Conservation (phyloP, 306 rosid species). For the Styphnolobium japonicum region DNA sequence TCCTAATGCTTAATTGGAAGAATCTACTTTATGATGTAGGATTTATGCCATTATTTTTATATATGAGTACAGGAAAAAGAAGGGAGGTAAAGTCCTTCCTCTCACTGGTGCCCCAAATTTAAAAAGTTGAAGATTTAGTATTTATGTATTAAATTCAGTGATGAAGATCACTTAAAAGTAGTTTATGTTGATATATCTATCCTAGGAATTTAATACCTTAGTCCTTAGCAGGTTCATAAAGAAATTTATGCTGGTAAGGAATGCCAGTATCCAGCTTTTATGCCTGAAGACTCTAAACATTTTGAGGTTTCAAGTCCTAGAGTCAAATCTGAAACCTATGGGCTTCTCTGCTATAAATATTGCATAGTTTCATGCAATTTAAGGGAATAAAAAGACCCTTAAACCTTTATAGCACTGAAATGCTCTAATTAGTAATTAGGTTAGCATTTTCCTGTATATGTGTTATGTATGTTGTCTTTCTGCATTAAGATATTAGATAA, state of each 20-base stretch:
- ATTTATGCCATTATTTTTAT: background rate
- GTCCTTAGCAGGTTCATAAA: background rate
- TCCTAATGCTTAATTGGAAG: conserved; percentile 5
- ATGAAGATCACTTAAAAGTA: background rate
- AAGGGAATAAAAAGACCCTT: background rate
- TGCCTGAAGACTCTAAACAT: background rate
- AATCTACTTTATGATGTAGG: background rate
- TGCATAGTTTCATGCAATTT: background rate
- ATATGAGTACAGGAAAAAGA: background rate
- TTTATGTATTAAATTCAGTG: background rate
- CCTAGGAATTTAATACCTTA: background rate
- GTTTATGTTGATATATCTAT: background rate
- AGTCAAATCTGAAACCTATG: background rate
- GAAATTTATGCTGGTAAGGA: background rate
- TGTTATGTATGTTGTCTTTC: background rate
- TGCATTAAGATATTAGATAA: background rate
- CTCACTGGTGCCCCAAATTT: background rate
- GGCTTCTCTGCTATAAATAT: background rate
- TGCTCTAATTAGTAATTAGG: background rate
- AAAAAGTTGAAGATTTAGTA: background rate
- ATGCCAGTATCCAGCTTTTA: background rate
- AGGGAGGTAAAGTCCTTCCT: background rate
- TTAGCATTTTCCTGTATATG: background rate
- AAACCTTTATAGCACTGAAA: conserved; percentile 9
- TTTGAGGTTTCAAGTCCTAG: conserved; percentile 2